These are phyloP conservation scores for Polytrichum commune DNA, from an alignment of 225 moss, liverwort and hornwort genomes.

Conservation along the genomic window DNA sequence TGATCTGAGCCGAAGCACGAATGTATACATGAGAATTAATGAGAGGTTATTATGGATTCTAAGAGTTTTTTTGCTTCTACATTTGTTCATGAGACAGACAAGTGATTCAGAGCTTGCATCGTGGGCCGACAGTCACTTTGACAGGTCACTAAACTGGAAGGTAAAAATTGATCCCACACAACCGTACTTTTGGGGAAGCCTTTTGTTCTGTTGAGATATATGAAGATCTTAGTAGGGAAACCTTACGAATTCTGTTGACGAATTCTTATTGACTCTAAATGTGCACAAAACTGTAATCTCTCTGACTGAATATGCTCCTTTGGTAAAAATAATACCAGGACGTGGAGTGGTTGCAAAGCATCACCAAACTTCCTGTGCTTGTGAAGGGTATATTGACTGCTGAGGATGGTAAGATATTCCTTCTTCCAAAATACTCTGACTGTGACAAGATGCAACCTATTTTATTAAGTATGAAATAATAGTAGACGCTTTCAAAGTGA, in stretches of 20 bases:
- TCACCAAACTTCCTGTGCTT: constrained; percentile 84
- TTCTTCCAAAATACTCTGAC: too few species aligned
- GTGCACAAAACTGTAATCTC: too few species aligned
- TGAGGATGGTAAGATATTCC: constrained; percentile 55
- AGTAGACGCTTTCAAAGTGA: not conserved
- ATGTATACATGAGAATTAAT: too few species aligned
- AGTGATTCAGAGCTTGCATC: constrained; percentile 65
- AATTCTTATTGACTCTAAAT: too few species aligned
- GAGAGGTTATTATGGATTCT: not conserved
- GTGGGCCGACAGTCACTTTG: constrained; percentile 77
- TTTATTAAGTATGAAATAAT: too few species aligned
- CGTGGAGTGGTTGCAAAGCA: constrained; percentile 83
- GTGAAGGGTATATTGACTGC: constrained; percentile 95
- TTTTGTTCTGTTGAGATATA: too few species aligned
- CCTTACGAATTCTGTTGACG: too few species aligned
- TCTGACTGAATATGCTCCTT: too few species aligned
- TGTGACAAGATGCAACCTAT: too few species aligned
- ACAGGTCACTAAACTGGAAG: constrained; percentile 86
- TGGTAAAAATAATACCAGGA: constrained; percentile 34
- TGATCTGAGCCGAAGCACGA: too few species aligned
- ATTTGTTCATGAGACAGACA: constrained; percentile 32
- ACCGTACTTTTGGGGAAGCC: not conserved
- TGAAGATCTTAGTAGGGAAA: too few species aligned
- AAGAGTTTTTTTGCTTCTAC: too few species aligned
- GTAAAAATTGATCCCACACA: constrained; percentile 9